Evolutionary conservation across 352 stramenopile genomes (phyloP).

Genomic region (Pythium diclinum): DNA sequence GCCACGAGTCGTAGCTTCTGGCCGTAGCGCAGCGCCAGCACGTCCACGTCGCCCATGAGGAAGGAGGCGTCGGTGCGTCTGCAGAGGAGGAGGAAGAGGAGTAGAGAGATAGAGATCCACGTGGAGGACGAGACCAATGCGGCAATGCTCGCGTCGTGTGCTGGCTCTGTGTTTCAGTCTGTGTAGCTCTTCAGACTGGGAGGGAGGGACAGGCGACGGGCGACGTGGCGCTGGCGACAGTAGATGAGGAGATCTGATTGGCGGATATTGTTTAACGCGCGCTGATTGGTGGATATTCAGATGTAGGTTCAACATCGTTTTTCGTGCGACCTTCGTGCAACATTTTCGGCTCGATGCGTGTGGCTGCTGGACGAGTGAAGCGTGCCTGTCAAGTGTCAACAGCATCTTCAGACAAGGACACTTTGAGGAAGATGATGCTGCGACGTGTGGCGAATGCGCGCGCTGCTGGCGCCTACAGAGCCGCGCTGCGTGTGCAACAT

Average conservation of each 20-base stretch:
- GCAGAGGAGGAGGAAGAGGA: neutral
- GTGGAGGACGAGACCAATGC: neutral
- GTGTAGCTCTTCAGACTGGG: neutral
- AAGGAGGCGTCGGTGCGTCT: neutral
- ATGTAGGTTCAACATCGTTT: slow-evolving; percentile 3
- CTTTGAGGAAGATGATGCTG: slow-evolving; percentile 2
- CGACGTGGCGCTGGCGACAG: slow-evolving; percentile 12
- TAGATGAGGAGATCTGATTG: slow-evolving; percentile 6
- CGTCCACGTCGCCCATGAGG: slow-evolving; percentile 25
- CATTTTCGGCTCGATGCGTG: neutral
- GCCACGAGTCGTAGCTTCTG: slow-evolving; percentile 65
- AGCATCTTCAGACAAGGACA: neutral
- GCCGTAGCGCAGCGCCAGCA: slow-evolving; percentile 55
- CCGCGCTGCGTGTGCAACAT: neutral
- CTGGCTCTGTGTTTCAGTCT: neutral
- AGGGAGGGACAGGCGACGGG: neutral
- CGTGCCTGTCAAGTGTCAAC: neutral
- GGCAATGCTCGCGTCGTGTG: neutral
- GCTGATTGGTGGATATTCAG: slow-evolving; percentile 11
- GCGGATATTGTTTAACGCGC: slow-evolving; percentile 6
- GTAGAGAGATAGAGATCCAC: neutral
- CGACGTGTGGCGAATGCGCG: neutral
- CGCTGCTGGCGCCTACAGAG: neutral
- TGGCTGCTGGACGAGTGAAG: slow-evolving; percentile 1
- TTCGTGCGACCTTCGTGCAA: slow-evolving; percentile 23